These are phyloP conservation scores for Gastrolobium villosum DNA, from an alignment of 306 rosid species.

Conservation along the genomic window DNA sequence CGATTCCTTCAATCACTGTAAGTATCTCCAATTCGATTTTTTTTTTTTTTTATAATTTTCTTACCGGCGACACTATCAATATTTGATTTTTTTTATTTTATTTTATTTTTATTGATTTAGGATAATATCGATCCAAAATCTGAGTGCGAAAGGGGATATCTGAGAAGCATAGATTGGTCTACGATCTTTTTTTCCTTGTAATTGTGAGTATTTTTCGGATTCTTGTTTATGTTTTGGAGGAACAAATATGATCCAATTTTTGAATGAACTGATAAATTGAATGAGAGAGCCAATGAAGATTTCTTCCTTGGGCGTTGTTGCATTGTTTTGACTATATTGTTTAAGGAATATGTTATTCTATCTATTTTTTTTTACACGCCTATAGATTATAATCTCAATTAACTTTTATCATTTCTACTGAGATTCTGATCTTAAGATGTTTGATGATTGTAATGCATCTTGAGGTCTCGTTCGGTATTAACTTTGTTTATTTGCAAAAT, in stretches of 20 bases:
- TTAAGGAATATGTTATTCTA: not conserved
- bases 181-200: not conserved
- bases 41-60: not conserved
- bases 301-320: not conserved
- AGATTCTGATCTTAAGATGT: too few relatives aligned
- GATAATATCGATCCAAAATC: not conserved
- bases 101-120: slow-evolving; percentile 14
- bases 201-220: slow-evolving; percentile 38
- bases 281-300: not conserved
- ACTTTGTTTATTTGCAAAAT: not conserved
- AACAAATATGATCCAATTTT: not conserved
- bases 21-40: not conserved
- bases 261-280: not conserved
- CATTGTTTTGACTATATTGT: not conserved
- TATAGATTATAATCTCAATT: too few relatives aligned
- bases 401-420: too few relatives aligned
- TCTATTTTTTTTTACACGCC: not conserved
- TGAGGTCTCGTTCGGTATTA: not conserved
- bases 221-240: not conserved
- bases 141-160: slow-evolving; percentile 31
- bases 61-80: not conserved
- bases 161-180: not conserved
- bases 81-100: not conserved
- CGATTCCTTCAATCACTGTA: slow-evolving; percentile 11
- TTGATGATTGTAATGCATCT: not conserved